Evolutionary conservation across 805 yeast species (phyloP).

Genomic region (Candida taoyuanica): DNA sequence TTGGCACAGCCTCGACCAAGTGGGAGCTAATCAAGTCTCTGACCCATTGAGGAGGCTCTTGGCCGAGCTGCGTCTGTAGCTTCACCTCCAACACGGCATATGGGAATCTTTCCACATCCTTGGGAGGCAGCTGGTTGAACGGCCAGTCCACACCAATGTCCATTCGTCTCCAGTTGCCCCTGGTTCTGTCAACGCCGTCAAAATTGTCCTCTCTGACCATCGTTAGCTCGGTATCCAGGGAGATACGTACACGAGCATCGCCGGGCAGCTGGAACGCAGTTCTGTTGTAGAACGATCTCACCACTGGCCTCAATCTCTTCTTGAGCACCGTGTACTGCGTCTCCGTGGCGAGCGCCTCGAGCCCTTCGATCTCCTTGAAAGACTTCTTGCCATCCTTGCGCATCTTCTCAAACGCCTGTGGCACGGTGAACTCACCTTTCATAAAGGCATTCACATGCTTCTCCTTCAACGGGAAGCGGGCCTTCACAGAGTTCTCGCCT

Average conservation of each 20-base stretch:
- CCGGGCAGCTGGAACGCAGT: constrained; percentile 99
- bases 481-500: constrained; percentile 98
- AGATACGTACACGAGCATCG: constrained; percentile 97
- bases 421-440: constrained; percentile 79
- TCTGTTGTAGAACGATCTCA: constrained; percentile 94
- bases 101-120: constrained; percentile 89
- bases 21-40: constrained; percentile 87
- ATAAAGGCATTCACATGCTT: constrained; percentile 82
- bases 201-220: constrained; percentile 98
- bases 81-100: constrained; percentile 97
- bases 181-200: constrained; percentile 86
- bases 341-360: constrained; percentile 90
- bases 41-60: constrained; percentile 98
- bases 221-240: constrained; percentile 93
- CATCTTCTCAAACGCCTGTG: constrained; percentile 87
- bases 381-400: constrained; percentile 90
- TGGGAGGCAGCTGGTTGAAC: constrained; percentile 75
- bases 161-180: constrained; percentile 96
- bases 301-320: constrained; percentile 85
- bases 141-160: constrained; percentile 99
- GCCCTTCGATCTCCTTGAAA: constrained; percentile 78
- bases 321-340: constrained; percentile 86
- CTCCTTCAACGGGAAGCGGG: constrained; percentile 90
- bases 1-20: constrained; percentile 96
- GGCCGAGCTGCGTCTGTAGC: constrained; percentile 95